Evolutionary conservation across 1,284 basidiomycete genomes (phyloP).

Genomic region (Ustilago xerochloae): DNA sequence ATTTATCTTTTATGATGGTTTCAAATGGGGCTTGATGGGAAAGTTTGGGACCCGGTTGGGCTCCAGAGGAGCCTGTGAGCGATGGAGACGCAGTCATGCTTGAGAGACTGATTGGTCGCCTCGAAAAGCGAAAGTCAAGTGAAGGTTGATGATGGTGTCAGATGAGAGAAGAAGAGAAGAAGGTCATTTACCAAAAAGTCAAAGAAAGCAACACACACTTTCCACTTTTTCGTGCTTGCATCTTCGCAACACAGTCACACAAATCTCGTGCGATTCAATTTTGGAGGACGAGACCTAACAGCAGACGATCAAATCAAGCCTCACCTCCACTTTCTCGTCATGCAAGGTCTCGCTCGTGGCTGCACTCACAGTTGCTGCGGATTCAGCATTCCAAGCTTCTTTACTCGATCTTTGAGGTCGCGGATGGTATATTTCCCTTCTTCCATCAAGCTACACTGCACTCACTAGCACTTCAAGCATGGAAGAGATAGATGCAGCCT

Average conservation of each 20-base stretch:
- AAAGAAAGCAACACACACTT: slow-evolving; percentile 7
- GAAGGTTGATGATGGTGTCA: not conserved
- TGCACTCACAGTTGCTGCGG: no score
- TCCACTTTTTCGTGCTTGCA: slow-evolving; percentile 3
- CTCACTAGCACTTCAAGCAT: slow-evolving; percentile 1
- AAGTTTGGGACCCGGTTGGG: slow-evolving; percentile 7
- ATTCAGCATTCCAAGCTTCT: not conserved
- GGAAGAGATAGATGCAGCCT: slow-evolving; percentile 40
- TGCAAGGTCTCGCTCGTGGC: not conserved
- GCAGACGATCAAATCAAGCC: not conserved
- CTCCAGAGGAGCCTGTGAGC: not conserved
- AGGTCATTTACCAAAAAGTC: no score
- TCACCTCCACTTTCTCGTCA: slow-evolving; percentile 20
- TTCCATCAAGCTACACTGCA: not conserved
- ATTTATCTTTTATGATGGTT: slow-evolving; percentile 46
- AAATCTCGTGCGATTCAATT: slow-evolving; percentile 19
- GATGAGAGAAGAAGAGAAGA: not conserved
- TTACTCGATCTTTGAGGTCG: not conserved
- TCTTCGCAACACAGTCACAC: not conserved
- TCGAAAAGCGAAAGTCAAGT: no score
- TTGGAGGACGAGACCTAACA: not conserved
- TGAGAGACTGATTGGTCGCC: not conserved
- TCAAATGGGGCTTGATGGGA: slow-evolving; percentile 38
- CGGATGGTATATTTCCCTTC: not conserved
- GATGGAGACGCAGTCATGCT: not conserved